Evolutionary conservation across 768 basidiomycete genomes (phyloP), one percentile per base, ranked within the genome.

Genomic region (Pulveroboletus sp.): DNA sequence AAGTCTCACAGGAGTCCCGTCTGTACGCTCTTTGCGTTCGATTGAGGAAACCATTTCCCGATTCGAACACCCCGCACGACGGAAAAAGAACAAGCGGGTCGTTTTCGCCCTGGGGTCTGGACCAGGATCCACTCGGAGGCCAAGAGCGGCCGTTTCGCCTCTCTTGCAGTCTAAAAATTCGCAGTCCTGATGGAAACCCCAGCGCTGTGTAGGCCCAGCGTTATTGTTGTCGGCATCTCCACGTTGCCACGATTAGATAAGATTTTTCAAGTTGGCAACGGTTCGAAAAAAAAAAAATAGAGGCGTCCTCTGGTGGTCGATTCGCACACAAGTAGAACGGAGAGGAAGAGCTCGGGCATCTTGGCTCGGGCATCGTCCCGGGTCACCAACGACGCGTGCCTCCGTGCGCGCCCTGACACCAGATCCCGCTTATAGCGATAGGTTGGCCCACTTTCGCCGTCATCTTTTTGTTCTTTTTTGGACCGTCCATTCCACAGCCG

Each of bases 201-300:
- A 12, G 16, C 10, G 11, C 11, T 23, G 36, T 39, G 8, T 19
- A n/a, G 26, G 8, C 36, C n/a, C 24, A 26, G 20, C 24, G 30
- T 38, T 20, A 30, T 41, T 29, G 39, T 57, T 52, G 20, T 41
- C 20, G 35, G 14, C 37, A 22, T 11, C 26, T 22, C 14, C 11
- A 30, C 32, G 53, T 56, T 56, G 46, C 37, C 48, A 55, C 37
- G 49, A 56, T 40, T 45, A 52, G 55, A 64, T 67, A 62, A 63
- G 61, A 63, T 65, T 57, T 20, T 26, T 22, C n/a, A n/a, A n/a
- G 26, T 37, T 11, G 44, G 43, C 36, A 30, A 37, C 7, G 19
- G 66, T 65, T 66, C 64, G 66, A 54, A 39, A 48, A 17, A 42
- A 27, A 16, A 26, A 24, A 41, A 22, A 20, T 36, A 47, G 54